Percentiles rank a stretch among this genome's conserved stretches.
These are phyloP conservation scores for Trametes villosa DNA, from an alignment of 768 basidiomycete genomes.

Conservation along the genomic window DNA sequence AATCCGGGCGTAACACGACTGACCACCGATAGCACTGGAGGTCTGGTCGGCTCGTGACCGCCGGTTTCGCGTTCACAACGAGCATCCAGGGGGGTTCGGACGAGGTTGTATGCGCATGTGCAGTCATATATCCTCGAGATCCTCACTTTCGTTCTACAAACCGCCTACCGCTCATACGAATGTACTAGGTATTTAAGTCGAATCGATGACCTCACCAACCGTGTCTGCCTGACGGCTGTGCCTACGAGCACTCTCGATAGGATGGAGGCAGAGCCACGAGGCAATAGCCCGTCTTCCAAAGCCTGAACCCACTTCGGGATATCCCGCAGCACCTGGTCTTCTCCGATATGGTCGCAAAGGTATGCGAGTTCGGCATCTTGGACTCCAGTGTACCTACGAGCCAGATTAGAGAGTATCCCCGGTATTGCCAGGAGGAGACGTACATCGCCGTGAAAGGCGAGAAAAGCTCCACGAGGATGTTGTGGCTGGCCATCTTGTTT, in stretches of 20 bases:
- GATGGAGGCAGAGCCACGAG: not conserved
- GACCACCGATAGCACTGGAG: too few species aligned
- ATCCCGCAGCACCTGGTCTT: not conserved
- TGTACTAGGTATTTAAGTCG: too few species aligned
- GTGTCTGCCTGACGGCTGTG: too few species aligned
- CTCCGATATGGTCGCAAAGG: not conserved
- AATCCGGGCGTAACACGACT: too few species aligned
- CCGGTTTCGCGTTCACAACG: too few species aligned
- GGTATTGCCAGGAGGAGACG: not conserved
- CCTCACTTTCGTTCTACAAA: too few species aligned
- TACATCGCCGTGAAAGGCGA: slow-evolving; percentile 22
- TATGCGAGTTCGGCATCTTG: not conserved
- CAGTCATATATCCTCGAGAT: too few species aligned
- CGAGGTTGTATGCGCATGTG: too few species aligned
- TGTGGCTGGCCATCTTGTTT: slow-evolving; percentile 19
- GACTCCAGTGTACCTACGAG: not conserved
- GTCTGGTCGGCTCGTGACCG: too few species aligned
- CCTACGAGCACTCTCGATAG: not conserved
- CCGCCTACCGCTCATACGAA: too few species aligned
- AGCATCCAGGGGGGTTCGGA: too few species aligned
- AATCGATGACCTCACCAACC: too few species aligned
- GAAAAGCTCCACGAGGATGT: slow-evolving; percentile 30
- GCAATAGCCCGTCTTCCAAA: not conserved
- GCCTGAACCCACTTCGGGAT: not conserved
- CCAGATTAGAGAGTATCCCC: not conserved